These are phyloP conservation scores for Passiflora organensis DNA, from an alignment of 345 rosid species.

Conservation along the genomic window DNA sequence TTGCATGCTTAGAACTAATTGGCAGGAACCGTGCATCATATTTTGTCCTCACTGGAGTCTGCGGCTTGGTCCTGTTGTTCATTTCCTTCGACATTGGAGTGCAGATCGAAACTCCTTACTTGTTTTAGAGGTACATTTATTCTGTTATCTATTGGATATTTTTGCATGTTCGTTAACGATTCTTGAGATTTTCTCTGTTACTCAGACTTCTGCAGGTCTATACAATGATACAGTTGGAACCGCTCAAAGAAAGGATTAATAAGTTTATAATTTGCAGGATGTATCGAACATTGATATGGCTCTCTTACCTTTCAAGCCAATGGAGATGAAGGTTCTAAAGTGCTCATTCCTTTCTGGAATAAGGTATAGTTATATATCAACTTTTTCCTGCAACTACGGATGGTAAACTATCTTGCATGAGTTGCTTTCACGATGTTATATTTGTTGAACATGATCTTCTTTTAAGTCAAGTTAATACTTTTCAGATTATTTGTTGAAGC, in stretches of 20 bases:
- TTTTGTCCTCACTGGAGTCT: conserved; percentile 77
- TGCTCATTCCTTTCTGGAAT: conserved; percentile 82
- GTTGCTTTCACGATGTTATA: conserved; percentile 1
- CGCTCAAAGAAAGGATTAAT: conserved; percentile 10
- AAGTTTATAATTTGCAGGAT: conserved; percentile 44
- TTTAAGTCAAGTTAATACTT: not conserved
- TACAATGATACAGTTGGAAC: conserved; percentile 1
- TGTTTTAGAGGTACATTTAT: conserved; percentile 61
- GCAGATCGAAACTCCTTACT: conserved; percentile 63
- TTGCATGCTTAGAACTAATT: conserved; percentile 44
- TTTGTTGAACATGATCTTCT: not conserved
- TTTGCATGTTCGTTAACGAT: not conserved
- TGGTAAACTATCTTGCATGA: not conserved
- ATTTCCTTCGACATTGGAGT: conserved; percentile 70
- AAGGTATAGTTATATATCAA: conserved; percentile 33
- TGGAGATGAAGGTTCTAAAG: conserved; percentile 69
- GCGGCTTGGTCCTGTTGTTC: conserved; percentile 76
- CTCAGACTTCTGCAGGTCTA: not conserved
- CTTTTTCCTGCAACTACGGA: conserved; percentile 4
- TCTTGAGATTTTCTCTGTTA: not conserved
- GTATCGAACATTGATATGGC: conserved; percentile 49
- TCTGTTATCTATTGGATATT: not conserved
- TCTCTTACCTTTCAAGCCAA: conserved; percentile 68
- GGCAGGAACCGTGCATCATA: conserved; percentile 84
- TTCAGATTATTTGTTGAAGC: not conserved